Conservation (phyloP, 352 stramenopile genomes). For the Bremia lactucae region DNA sequence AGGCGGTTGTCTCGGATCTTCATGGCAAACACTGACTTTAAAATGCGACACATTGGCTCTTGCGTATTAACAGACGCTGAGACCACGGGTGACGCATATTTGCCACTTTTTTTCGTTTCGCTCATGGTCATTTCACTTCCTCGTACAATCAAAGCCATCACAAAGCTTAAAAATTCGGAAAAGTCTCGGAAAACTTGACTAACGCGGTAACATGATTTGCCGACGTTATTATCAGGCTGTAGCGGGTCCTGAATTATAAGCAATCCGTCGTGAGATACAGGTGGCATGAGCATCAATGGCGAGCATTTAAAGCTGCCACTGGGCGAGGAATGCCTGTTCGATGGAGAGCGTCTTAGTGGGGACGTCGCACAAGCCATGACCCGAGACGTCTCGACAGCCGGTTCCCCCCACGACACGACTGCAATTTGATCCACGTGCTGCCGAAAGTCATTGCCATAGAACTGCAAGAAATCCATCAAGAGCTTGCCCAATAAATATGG, state of each 20-base stretch:
- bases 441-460: conserved; percentile 75
- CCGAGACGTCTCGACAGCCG: conserved; percentile 6
- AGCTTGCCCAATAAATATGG: conserved; percentile 64
- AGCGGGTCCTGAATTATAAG: conserved; percentile 72
- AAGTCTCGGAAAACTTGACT: conserved; percentile 78
- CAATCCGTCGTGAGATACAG: conserved; percentile 26
- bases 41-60: conserved; percentile 37
- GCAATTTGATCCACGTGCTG: conserved; percentile 58
- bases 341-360: conserved; percentile 14
- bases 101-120: conserved; percentile 28
- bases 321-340: conserved; percentile 8
- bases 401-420: conserved; percentile 24
- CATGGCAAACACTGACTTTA: conserved; percentile 57
- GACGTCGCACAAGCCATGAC: conserved; percentile 13
- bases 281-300: conserved; percentile 6
- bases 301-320: conserved; percentile 7
- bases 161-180: conserved; percentile 71
- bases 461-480: conserved; percentile 78
- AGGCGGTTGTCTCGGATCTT: conserved; percentile 41
- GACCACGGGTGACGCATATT: not conserved
- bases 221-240: conserved; percentile 64
- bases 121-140: conserved; percentile 57
- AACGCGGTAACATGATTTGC: conserved; percentile 76
- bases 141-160: conserved; percentile 72
- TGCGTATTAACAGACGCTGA: conserved; percentile 4